Base-by-base conservation (phyloP, 331 rosid species). In the Rhamnella rubrinervis region DNA sequence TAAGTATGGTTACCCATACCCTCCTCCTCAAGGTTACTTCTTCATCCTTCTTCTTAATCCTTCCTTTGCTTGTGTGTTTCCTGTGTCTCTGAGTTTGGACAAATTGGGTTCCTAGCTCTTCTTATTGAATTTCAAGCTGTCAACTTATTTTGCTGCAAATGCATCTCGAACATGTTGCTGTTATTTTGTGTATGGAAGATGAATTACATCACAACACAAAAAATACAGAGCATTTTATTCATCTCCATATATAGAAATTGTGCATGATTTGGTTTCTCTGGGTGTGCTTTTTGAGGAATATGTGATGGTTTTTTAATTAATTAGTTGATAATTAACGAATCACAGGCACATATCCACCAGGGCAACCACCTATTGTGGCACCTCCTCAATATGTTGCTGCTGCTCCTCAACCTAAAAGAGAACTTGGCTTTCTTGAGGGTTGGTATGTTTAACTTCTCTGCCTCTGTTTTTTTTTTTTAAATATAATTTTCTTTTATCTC, bases 351-450 rank as follows among this genome's bases (percentile, higher is more conserved):
- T 65, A 65, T 47, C 20, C 61, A 81, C 16, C 61, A 81, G 85
- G 85, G 51, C 73, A 80, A 78, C 95, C 89, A 0, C 92, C 91
- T 31, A 85, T 84, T 13, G 85, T 84, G 82, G 83, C 83, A 3
- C 85, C 92, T 44, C 95, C 95, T 11, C 91, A 85, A 7, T 85
- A 88, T 68, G 77, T 71, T 66, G 77, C 71, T 67, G 79, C 85
- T 58, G 75, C 87, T 63, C 80, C 86, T 6, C 80, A 76, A 8
- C 93, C 85, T 0, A 70, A 25, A 20, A 77, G 75, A 80, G 56
- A 86, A 70, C 75, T 73, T 0, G 85, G 96, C 59, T 88, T 86
- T 70, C 82, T 86, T 66, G 96, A 88, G 71, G 96, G 96, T 66
- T 88, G 96, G 96, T 86, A 69, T 68, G 59, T 50, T 21, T 12